Base-by-base conservation (phyloP, 495 filamentous ascomycete genomes). In the Penicillium daleae region DNA sequence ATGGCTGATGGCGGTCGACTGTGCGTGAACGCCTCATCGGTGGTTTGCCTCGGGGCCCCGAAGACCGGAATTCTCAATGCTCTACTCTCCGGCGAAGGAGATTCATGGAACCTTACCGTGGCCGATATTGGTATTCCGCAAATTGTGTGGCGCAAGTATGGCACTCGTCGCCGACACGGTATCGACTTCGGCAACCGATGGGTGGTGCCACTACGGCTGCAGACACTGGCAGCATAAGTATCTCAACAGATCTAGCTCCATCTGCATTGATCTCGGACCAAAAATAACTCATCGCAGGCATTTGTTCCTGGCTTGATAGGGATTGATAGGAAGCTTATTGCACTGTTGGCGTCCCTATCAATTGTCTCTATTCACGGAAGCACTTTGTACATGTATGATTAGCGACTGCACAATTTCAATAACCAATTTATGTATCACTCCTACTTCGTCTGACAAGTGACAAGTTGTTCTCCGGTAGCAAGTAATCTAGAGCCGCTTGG, bases 181-280 rank as follows among this genome's bases (percentile, higher is more conserved):
- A 86, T 97, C 33, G 91, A 92, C 66, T 97, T 97, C 79, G 92
- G 89, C 27, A 86, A 87, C 46, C 82, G 86, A 56, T 97, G 94
- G 94, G 88, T 96, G 56, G 82, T 93, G 13, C 73, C 76, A 15
- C 61, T 82, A 50, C 75, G 74, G 42, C 76, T 69, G 59, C 78
- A 82, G 26, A 61, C 72, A 0, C 50, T 71, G 15, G 40, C 63
- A 15, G 63, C 60, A 21, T 74, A 50, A 66, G 26, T 40, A 33
- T 33, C 29, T 56, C 10, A 7, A 19, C 21, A 32, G 26, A 40
- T 27, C 35, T 40, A 21, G 13, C 39, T 50, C 40, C 6, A 60
- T 55, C 24, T 24, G 42, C 59, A 39, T 42, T 39, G 58, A 61
- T 56, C 35, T 56, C 37, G 40, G 13, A 44, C 24, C 32, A 50